Evolutionary conservation across 805 yeast species (phyloP), one percentile per base, ranked within the genome.

Genomic region (Cyberlindnera samutprakarnensis): DNA sequence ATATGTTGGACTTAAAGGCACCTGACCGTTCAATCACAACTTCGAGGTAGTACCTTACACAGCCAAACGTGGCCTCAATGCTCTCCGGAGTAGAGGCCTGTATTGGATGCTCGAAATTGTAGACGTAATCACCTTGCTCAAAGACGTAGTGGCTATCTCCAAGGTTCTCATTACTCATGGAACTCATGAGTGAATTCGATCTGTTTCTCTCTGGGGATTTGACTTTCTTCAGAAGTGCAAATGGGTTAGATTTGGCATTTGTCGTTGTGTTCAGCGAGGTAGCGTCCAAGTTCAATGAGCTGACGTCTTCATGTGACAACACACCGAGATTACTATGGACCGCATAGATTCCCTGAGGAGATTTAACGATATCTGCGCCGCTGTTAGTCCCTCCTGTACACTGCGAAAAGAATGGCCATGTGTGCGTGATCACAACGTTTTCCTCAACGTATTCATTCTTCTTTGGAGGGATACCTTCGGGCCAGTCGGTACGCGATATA

Each of bases 381-480:
- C 67, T 55, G 4, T 32, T 26, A 6, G 33, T 32, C 7, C 31
- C 28, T 28, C 54, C 19, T 6, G 33, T 13, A 7, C 55, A 29
- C 61, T 64, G 64, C 74, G 39, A 37, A 27, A 18, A 90, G 52
- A 92, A 86, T 1, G 95, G 92, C 98, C 98, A 92, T 6, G 82
- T 75, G 53, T 90, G 96, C 31, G 73, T 69, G 18, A 85, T 69
- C 16, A 88, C 52, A 32, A 72, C 81, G 39, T 70, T 72, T 15
- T 68, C 54, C 44, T 92, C 98, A 21, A 57, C 54, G 38, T 72
- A 77, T 11, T 76, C 81, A 13, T 64, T 63, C 43, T 77, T 76
- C 51, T 81, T 84, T 0, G 96, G 96, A 1, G 97, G 97, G 14
- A 90, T 88, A 3, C 98, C 98, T 50, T 92, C 96, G 3, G 96